A percentile compares a stretch with the other conserved stretches of the same genome.
Conservation (phyloP, 2,329 filamentous ascomycete genomes). For the Fusarium phyllophilum region DNA sequence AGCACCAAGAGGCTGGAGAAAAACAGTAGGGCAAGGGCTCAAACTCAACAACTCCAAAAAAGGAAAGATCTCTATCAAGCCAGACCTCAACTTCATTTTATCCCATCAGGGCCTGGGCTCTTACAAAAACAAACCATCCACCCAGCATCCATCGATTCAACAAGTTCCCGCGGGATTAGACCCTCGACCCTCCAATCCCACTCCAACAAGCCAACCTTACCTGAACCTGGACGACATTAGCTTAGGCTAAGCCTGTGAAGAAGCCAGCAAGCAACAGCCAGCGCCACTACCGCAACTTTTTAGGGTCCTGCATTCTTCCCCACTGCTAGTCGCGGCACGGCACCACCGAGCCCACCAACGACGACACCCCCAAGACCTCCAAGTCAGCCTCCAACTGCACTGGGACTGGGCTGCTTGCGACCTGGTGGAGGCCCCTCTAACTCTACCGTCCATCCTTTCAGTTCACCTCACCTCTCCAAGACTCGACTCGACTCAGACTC, state of each 20-base stretch:
- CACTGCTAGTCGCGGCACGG: slow-evolving; percentile 32
- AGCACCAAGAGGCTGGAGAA: background rate
- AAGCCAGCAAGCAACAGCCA: slow-evolving; percentile 2
- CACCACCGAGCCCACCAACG: slow-evolving; percentile 30
- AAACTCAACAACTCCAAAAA: slow-evolving; percentile 30
- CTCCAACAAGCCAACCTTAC: background rate
- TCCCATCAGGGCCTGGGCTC: slow-evolving; percentile 15
- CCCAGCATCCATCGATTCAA: slow-evolving; percentile 9
- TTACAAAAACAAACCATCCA: slow-evolving; percentile 6
- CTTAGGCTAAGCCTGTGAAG: slow-evolving; percentile 24
- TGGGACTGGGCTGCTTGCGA: slow-evolving; percentile 11
- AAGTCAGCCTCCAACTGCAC: slow-evolving; percentile 28
- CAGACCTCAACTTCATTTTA: slow-evolving; percentile 29
- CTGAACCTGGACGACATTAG: background rate
- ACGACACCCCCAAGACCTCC: slow-evolving; percentile 10
- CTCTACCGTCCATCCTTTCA: background rate
- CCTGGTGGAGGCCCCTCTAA: background rate
- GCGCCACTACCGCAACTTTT: slow-evolving; percentile 31
- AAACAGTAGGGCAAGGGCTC: slow-evolving; percentile 35
- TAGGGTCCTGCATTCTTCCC: slow-evolving; percentile 38
- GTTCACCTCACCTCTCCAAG: background rate
- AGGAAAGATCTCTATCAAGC: slow-evolving; percentile 32
- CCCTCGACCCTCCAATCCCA: slow-evolving; percentile 9
- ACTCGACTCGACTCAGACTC: slow-evolving; percentile 9
- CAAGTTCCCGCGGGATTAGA: slow-evolving; percentile 29